Conservation (phyloP, 495 filamentous ascomycete species). For the Aspergillus incahuasiensis region DNA sequence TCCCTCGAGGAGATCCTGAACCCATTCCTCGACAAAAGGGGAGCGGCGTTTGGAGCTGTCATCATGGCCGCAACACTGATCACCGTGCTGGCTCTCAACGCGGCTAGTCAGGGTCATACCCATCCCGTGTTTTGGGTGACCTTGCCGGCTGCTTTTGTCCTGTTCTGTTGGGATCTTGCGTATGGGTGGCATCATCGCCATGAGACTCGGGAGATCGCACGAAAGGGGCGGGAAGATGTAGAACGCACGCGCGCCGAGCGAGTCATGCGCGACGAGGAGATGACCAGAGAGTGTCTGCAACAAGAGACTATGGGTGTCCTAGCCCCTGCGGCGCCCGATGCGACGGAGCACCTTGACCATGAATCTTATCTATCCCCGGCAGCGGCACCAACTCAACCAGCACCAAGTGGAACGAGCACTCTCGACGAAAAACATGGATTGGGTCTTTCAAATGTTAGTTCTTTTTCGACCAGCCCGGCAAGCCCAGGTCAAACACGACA, state of each 20-base stretch:
- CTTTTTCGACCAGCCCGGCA: background rate
- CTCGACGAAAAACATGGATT: background rate
- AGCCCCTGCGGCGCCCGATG: background rate
- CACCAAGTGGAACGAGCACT: background rate
- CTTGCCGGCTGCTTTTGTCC: constrained; percentile 8
- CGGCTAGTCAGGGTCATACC: background rate
- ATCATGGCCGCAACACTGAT: constrained; percentile 8
- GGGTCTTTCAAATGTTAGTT: background rate
- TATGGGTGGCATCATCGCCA: constrained; percentile 3
- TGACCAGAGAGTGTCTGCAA: background rate
- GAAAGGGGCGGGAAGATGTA: background rate
- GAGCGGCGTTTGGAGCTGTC: background rate
- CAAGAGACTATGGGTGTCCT: background rate
- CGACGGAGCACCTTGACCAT: background rate
- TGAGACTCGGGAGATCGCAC: constrained; percentile 2
- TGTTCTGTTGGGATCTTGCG: constrained; percentile 10
- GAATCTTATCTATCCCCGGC: background rate
- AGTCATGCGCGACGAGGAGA: background rate
- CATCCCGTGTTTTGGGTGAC: constrained; percentile 13
- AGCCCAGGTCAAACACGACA: background rate
- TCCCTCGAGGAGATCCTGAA: constrained; percentile 12
- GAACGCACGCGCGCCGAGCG: background rate
- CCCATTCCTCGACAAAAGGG: constrained; percentile 7
- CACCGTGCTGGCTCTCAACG: constrained; percentile 8
- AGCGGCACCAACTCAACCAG: background rate